Conservation (phyloP, 257 asterid genomes). For the Nicotiana noctiflora region DNA sequence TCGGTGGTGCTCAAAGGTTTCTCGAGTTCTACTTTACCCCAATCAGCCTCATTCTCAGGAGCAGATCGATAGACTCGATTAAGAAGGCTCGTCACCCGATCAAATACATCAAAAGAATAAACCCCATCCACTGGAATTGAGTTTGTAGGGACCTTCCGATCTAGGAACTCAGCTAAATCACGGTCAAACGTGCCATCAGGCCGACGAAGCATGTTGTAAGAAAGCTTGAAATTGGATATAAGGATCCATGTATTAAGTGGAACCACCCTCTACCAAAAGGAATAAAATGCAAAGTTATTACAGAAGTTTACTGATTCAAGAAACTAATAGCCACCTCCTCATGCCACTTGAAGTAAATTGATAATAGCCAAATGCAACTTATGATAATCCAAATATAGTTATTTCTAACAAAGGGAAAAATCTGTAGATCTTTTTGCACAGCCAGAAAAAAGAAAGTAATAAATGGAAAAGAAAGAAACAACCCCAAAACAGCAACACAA, state of each 20-base stretch:
- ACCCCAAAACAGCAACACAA: slow-evolving; percentile 24
- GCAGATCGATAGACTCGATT: slow-evolving; percentile 54
- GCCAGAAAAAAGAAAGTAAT: slow-evolving; percentile 14
- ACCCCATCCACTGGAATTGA: slow-evolving; percentile 64
- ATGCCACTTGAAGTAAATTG: no score
- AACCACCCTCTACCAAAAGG: slow-evolving; percentile 54
- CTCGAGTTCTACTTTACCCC: slow-evolving; percentile 47
- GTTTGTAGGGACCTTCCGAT: slow-evolving; percentile 73
- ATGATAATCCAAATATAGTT: not conserved
- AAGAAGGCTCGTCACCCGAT: slow-evolving; percentile 56
- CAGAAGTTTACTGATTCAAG: not conserved
- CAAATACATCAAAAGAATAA: slow-evolving; percentile 66
- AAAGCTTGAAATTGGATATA: slow-evolving; percentile 78
- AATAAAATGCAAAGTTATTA: not conserved
- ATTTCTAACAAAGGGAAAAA: not conserved
- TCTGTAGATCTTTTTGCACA: not conserved
- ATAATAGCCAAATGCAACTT: not conserved
- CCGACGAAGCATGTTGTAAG: slow-evolving; percentile 73
- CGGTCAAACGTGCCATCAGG: slow-evolving; percentile 89
- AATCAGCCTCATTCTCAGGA: slow-evolving; percentile 19
- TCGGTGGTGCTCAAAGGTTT: slow-evolving; percentile 48
- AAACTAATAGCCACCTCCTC: not conserved
- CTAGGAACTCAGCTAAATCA: slow-evolving; percentile 61
- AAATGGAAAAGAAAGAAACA: slow-evolving; percentile 20
- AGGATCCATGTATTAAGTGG: slow-evolving; percentile 86